Percentiles rank a stretch among this genome's conserved stretches.
Conservation (phyloP, 805 yeast species). For the Jamesozyma rosinii region DNA sequence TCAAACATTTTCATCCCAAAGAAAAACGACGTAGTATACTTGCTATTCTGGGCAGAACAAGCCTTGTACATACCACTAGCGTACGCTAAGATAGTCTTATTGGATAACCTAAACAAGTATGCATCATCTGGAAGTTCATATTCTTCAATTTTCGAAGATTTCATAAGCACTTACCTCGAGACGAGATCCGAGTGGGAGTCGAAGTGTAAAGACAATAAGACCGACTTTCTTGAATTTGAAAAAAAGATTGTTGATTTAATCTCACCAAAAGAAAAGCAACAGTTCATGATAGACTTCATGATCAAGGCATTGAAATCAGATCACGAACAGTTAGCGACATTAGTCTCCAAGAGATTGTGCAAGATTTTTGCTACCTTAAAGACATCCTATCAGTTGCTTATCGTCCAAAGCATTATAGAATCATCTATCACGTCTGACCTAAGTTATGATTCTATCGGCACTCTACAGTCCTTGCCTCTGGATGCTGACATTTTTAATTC, state of each 20-base stretch:
- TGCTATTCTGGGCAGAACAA: slow-evolving; percentile 64
- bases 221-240: slow-evolving; percentile 50
- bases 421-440: slow-evolving; percentile 37
- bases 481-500: slow-evolving; percentile 48
- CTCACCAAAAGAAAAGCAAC: slow-evolving; percentile 50
- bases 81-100: slow-evolving; percentile 44
- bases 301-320: slow-evolving; percentile 43
- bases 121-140: slow-evolving; percentile 26
- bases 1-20: slow-evolving; percentile 38
- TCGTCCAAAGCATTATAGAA: slow-evolving; percentile 55
- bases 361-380: slow-evolving; percentile 50
- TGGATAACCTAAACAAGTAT: slow-evolving; percentile 37
- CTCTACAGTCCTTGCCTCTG: slow-evolving; percentile 47
- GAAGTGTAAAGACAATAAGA: slow-evolving; percentile 40
- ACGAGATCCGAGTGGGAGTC: slow-evolving; percentile 39
- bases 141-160: slow-evolving; percentile 39
- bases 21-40: slow-evolving; percentile 47
- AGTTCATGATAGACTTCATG: slow-evolving; percentile 51
- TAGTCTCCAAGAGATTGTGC: slow-evolving; percentile 44
- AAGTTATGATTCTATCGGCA: slow-evolving; percentile 44
- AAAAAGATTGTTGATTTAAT: slow-evolving; percentile 47
- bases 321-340: slow-evolving; percentile 35
- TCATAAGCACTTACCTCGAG: slow-evolving; percentile 38
- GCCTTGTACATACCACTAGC: slow-evolving; percentile 45
- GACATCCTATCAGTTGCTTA: slow-evolving; percentile 44